phyloP scores from a whole-genome alignment of 2,329 filamentous ascomycete genomes.

The Aureobasidium sp. region DNA sequence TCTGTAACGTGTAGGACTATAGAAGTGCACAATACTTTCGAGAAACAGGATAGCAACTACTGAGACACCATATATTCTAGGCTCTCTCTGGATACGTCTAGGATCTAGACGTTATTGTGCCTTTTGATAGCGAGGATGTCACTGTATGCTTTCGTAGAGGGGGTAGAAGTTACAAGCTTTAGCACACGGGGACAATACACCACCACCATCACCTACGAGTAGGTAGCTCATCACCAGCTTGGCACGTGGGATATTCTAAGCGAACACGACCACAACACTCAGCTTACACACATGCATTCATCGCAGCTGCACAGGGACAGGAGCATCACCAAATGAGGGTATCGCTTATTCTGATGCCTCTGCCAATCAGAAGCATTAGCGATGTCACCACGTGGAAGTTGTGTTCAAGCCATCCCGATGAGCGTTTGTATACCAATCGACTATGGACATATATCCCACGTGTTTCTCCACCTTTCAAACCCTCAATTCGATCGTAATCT shows the following conservation, averaged over 20 bases:
- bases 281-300: neutral
- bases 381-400: neutral
- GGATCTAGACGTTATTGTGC: too few species aligned
- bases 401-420: neutral
- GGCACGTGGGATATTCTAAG: neutral
- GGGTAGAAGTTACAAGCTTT: too few species aligned
- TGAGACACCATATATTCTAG: too few species aligned
- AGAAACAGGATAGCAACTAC: too few species aligned
- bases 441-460: neutral
- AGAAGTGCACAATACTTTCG: too few species aligned
- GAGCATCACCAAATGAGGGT: neutral
- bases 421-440: neutral
- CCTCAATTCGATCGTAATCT: neutral
- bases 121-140: too few species aligned
- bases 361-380: neutral
- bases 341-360: neutral
- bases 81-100: too few species aligned
- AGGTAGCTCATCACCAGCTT: neutral
- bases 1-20: too few species aligned
- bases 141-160: too few species aligned
- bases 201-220: neutral
- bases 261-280: neutral
- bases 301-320: neutral
- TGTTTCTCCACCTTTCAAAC: neutral
- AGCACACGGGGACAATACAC: too few species aligned